phyloP scores from a whole-genome alignment of 2,329 filamentous ascomycete species.

The Fusarium cyanostomum region DNA sequence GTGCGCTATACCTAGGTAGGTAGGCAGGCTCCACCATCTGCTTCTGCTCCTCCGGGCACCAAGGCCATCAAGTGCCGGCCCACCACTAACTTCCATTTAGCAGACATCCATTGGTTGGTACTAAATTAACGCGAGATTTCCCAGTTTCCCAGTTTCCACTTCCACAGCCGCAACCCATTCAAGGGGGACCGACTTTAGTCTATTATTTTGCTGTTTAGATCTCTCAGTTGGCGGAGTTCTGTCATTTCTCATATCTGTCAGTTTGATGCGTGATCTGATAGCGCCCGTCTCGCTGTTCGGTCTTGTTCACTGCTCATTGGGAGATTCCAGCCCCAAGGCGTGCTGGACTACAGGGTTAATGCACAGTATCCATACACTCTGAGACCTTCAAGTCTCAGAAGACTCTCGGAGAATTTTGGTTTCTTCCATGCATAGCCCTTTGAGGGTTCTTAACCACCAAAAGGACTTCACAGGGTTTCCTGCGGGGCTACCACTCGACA shows the following conservation, averaged over 20 bases:
- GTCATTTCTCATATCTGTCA: constrained; percentile 3
- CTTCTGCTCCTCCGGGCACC: constrained; percentile 20
- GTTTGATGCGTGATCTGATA: constrained; percentile 2
- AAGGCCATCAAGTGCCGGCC: constrained; percentile 20
- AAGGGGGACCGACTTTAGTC: too few species aligned
- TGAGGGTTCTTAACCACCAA: background rate
- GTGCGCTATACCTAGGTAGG: too few species aligned
- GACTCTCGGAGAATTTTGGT: background rate
- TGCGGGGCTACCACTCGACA: background rate
- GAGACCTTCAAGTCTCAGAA: background rate
- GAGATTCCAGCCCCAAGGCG: too few species aligned
- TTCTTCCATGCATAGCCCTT: background rate
- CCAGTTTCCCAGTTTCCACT: background rate
- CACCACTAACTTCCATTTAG: constrained; percentile 15
- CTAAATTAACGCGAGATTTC: background rate
- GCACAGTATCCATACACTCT: background rate
- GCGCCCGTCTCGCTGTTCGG: too few species aligned
- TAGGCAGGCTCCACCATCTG: constrained; percentile 18
- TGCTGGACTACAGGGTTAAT: too few species aligned
- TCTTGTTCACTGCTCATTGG: too few species aligned
- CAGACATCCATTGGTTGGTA: background rate
- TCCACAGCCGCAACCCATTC: too few species aligned
- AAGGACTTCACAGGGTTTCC: background rate
- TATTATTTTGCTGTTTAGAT: background rate
- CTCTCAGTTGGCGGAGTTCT: background rate